Evolutionary conservation across 306 rosid genomes (phyloP), one percentile per base, ranked within the genome.

Genomic region (Clitoria ternatea): DNA sequence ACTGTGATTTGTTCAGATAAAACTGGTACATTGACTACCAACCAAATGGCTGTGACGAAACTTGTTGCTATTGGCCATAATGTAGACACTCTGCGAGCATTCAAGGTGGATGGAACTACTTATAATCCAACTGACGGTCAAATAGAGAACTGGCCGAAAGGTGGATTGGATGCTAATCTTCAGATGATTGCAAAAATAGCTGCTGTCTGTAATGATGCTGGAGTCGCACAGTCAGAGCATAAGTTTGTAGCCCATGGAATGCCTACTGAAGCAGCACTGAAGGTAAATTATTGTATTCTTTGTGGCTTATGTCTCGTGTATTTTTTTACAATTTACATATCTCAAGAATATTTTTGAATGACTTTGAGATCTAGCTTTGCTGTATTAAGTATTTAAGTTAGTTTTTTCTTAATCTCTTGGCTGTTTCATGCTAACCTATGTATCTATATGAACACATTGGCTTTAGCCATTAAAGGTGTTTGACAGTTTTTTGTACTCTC

Each of bases 211-310:
- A 90, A 87, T 56, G 96, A 90, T 74, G 85, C 96, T 11, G 86
- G 84, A 7, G 65, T 90, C 20, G 3, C 82, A 3, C 91, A 82
- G 62, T 33, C 89, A 6, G 96, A 80, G 36, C 77, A 76, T 17
- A 82, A 90, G 77, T 82, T 80, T 69, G 80, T 85, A 0, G 84
- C 91, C 43, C 74, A 80, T 69, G 96, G 96, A 76, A 77, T 90
- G 75, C 96, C 96, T 18, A 90, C 96, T 33, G 96, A 90, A 71
- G 96, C 96, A 27, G 93, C 96, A 1, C 70, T 90, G 1, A 87
- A 85, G 89, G 96, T 79, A 33, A 71, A 29, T 22, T 6, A 37
- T 29, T 66, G 5, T 27, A 14, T 1, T 13, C 40, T 15, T 7
- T 54, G 23, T 59, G 48, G 15, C 24, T 15, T n/a, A 27, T 48